Evolutionary conservation across 495 filamentous ascomycete species (phyloP).

Genomic region (Sphaerosporella brunnea): DNA sequence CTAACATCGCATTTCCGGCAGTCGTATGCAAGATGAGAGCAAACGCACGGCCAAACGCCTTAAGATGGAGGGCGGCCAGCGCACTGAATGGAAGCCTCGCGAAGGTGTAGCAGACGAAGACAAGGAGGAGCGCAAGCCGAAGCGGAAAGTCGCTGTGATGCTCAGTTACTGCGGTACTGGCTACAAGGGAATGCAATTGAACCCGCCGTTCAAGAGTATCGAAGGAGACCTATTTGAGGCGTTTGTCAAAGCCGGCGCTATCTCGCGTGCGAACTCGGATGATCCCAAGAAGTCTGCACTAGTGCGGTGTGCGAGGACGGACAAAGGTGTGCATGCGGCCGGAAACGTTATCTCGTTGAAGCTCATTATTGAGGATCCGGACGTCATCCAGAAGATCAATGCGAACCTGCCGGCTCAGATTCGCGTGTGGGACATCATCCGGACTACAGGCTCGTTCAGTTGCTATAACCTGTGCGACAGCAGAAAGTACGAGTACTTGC

Average conservation of each 20-base stretch:
- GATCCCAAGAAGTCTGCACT: constrained; percentile 94
- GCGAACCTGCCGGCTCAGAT: constrained; percentile 68
- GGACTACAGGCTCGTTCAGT: constrained; percentile 71
- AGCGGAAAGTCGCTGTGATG: constrained; percentile 87
- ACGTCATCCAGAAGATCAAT: constrained; percentile 83
- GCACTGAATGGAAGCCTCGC: constrained; percentile 18
- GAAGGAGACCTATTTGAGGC: constrained; percentile 92
- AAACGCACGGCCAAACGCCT: neutral
- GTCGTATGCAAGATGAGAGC: too few relatives aligned
- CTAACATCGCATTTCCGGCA: too few relatives aligned
- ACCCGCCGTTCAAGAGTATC: constrained; percentile 65
- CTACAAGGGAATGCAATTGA: constrained; percentile 90
- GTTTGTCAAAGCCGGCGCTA: constrained; percentile 73
- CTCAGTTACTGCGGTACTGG: constrained; percentile 94
- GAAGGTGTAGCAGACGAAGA: constrained; percentile 5
- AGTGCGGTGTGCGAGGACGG: constrained; percentile 82
- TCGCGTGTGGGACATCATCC: constrained; percentile 76
- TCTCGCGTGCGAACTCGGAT: constrained; percentile 88
- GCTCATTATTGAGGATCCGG: constrained; percentile 77
- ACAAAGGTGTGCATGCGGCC: constrained; percentile 95
- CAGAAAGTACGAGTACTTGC: constrained; percentile 87
- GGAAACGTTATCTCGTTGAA: constrained; percentile 93
- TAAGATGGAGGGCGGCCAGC: neutral
- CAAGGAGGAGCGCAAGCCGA: constrained; percentile 62
- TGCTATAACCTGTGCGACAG: constrained; percentile 86